phyloP scores from a whole-genome alignment of 768 basidiomycete species.

The Lactarius trivialis region DNA sequence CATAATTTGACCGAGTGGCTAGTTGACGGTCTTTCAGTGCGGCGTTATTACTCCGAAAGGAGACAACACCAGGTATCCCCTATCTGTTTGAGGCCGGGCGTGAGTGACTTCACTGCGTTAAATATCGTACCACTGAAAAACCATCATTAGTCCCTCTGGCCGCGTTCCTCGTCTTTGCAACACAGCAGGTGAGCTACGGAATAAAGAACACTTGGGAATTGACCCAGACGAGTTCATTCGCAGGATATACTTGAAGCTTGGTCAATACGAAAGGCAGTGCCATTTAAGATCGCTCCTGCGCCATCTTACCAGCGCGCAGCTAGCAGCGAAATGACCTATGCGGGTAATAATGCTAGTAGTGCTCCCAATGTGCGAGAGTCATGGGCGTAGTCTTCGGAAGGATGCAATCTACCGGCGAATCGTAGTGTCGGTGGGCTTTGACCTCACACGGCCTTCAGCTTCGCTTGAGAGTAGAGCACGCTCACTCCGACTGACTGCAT shows the following conservation, averaged over 20 bases:
- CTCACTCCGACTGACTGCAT: not conserved
- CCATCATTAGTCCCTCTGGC: conserved; percentile 40
- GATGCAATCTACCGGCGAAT: not conserved
- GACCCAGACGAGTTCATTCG: not conserved
- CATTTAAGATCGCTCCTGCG: not conserved
- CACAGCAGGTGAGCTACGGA: conserved; percentile 37
- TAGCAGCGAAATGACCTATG: not conserved
- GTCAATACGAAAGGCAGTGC: conserved; percentile 11
- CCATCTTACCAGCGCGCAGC: not conserved
- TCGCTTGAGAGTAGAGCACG: not conserved
- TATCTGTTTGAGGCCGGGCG: conserved; percentile 47
- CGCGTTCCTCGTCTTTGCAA: conserved; percentile 43
- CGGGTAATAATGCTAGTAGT: too few species aligned
- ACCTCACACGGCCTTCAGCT: not conserved
- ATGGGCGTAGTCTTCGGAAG: not conserved
- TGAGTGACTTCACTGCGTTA: conserved; percentile 27
- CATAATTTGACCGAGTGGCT: not conserved
- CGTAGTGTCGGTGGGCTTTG: not conserved
- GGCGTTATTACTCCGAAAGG: not conserved
- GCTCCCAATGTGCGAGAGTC: not conserved
- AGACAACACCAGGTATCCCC: conserved; percentile 27
- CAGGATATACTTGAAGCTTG: conserved; percentile 36
- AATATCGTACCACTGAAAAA: conserved; percentile 9
- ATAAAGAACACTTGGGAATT: not conserved
- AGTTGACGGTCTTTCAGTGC: conserved; percentile 1